Conservation (phyloP, 2,329 filamentous ascomycete genomes). For the Hypocrella siamensis region DNA sequence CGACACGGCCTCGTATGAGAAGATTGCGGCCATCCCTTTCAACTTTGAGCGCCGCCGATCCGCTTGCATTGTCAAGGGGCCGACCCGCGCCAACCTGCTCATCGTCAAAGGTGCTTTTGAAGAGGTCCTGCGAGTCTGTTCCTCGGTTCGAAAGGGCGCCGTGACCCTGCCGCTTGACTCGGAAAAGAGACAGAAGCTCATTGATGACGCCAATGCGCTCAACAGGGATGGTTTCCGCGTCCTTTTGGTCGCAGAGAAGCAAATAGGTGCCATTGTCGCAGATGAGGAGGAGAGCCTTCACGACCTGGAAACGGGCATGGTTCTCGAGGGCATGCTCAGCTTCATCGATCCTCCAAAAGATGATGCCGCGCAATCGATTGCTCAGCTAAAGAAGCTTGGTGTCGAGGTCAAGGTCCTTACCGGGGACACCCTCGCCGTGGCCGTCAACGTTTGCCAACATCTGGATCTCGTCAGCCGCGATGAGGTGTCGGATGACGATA, state of each 20-base stretch:
- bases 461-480: conserved; percentile 8
- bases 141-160: conserved; percentile 5
- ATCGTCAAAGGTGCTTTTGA: conserved; percentile 15
- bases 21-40: conserved; percentile 10
- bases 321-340: conserved; percentile 11
- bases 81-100: conserved; percentile 10
- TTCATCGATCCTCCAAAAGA: conserved; percentile 15
- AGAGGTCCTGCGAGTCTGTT: conserved; percentile 11
- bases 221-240: conserved; percentile 10
- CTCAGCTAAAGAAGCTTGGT: conserved; percentile 8
- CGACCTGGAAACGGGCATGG: conserved; percentile 10
- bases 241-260: conserved; percentile 10
- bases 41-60: conserved; percentile 12
- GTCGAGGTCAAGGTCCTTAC: conserved; percentile 15
- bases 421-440: conserved; percentile 12
- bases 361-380: conserved; percentile 11
- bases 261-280: conserved; percentile 4
- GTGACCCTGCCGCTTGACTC: conserved; percentile 7
- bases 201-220: conserved; percentile 5
- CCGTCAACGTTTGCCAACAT: conserved; percentile 12
- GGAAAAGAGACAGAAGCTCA: conserved; percentile 5
- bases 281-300: conserved; percentile 9
- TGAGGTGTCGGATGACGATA: conserved; percentile 6
- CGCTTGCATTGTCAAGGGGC: conserved; percentile 9
- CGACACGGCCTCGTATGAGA: conserved; percentile 9